Conservation (phyloP, 2,329 filamentous ascomycete genomes). For the Arthrocladium fulminans region DNA sequence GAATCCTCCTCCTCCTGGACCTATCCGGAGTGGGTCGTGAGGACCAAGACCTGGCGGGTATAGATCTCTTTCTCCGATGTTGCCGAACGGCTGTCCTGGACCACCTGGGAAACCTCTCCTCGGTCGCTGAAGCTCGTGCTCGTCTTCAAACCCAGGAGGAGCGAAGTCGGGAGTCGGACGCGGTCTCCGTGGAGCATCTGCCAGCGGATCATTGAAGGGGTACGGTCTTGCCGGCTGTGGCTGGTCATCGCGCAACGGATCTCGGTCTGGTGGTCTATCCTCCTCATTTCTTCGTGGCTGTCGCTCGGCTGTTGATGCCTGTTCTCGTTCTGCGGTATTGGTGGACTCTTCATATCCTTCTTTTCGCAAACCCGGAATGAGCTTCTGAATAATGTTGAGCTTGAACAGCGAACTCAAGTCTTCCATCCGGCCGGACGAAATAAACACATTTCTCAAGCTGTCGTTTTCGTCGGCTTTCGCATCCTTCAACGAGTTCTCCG, state of each 20-base stretch:
- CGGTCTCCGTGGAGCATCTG: constrained; percentile 50
- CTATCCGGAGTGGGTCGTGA: constrained; percentile 68
- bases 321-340: constrained; percentile 14
- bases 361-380: constrained; percentile 67
- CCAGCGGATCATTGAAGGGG: constrained; percentile 60
- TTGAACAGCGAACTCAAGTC: constrained; percentile 67
- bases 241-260: constrained; percentile 44
- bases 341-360: constrained; percentile 63
- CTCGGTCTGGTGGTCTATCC: constrained; percentile 35
- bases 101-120: constrained; percentile 32
- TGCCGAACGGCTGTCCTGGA: constrained; percentile 31
- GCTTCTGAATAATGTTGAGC: constrained; percentile 70
- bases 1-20: constrained; percentile 51
- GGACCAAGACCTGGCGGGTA: constrained; percentile 81
- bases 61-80: constrained; percentile 76
- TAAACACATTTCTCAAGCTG: constrained; percentile 55
- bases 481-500: constrained; percentile 49
- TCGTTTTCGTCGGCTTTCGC: constrained; percentile 29
- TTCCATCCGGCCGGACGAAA: constrained; percentile 59
- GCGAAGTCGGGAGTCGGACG: constrained; percentile 65
- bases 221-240: constrained; percentile 58
- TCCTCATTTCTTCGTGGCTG: constrained; percentile 34
- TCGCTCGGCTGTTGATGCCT: constrained; percentile 7
- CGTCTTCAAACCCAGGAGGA: constrained; percentile 87
- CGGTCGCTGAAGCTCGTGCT: constrained; percentile 70